Conservation (phyloP, 345 rosid species). For the Brassica nigra region DNA sequence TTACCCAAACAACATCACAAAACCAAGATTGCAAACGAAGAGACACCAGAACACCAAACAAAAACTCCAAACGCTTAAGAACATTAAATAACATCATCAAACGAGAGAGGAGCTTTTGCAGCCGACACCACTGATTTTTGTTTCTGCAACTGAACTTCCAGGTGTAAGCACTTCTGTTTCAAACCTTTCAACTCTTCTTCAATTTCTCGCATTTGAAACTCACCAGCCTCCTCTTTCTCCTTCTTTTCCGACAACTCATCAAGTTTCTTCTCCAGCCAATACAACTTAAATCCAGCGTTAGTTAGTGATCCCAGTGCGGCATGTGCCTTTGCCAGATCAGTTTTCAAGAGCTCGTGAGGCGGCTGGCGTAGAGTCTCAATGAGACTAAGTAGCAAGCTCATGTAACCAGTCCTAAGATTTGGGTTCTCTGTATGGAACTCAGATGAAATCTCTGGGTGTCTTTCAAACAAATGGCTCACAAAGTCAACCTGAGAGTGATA, state of each 20-base stretch:
- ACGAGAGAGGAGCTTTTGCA: conserved; percentile 13
- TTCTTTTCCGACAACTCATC: conserved; percentile 1
- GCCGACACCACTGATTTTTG: neutral
- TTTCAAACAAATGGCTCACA: conserved; percentile 26
- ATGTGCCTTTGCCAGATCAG: neutral
- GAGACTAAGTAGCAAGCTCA: conserved; percentile 24
- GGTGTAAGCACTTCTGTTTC: conserved; percentile 5
- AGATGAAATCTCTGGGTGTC: conserved; percentile 27
- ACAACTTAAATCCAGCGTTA: conserved; percentile 2
- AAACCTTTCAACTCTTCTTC: neutral
- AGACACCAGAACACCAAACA: neutral
- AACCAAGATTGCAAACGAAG: neutral
- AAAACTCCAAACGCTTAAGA: neutral
- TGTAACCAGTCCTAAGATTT: conserved; percentile 29
- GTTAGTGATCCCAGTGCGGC: neutral
- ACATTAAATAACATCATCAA: neutral
- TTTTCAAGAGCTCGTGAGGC: neutral
- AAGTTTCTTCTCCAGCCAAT: conserved; percentile 34
- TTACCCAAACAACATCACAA: neutral
- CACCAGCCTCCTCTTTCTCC: neutral
- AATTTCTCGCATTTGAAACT: neutral
- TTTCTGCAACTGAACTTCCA: conserved; percentile 26
- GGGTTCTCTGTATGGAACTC: conserved; percentile 9
- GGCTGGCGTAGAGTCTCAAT: conserved; percentile 22
- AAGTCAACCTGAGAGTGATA: neutral